Evolutionary conservation across 768 basidiomycete genomes (phyloP), one percentile per base, ranked within the genome.

Genomic region (Phaeotremella skinneri): DNA sequence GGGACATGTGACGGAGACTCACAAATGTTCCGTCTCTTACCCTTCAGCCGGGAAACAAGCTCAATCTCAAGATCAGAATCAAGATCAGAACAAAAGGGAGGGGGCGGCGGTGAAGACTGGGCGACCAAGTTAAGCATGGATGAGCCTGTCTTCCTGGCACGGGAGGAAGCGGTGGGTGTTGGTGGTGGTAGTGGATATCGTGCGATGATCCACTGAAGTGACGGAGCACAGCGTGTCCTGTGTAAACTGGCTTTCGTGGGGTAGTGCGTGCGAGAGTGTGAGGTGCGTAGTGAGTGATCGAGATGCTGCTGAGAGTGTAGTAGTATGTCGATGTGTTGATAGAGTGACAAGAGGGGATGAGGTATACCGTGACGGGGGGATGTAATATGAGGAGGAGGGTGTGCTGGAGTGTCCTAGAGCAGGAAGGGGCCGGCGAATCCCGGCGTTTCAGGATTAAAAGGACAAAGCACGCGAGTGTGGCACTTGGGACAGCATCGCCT

Each of bases 331-430:
- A n/a, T n/a, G n/a, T n/a, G n/a, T n/a, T n/a, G n/a, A n/a, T n/a
- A n/a, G n/a, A n/a, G n/a, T n/a, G n/a, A n/a, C n/a, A n/a, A n/a
- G n/a, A n/a, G n/a, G n/a, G n/a, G n/a, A n/a, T n/a, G n/a, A n/a
- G n/a, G n/a, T n/a, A n/a, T n/a, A n/a, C n/a, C n/a, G n/a, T n/a
- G n/a, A n/a, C n/a, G n/a, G n/a, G n/a, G n/a, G n/a, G n/a, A n/a
- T n/a, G n/a, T n/a, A n/a, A 49, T 32, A 57, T 57, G 45, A 41
- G 31, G 32, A 2, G 37, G 21, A 54, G 32, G 52, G 31, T 21
- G n/a, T 5, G 6, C 5, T 9, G 32, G 32, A 41, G 7, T 54
- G 20, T 2, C 25, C 16, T 26, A 4, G 21, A 54, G 27, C n/a
- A n/a, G n/a, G n/a, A n/a, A n/a, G n/a, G n/a, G n/a, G 7, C 34